These are phyloP conservation scores for Lepraria neglecta DNA, from an alignment of 495 filamentous ascomycete species.

Conservation along the genomic window DNA sequence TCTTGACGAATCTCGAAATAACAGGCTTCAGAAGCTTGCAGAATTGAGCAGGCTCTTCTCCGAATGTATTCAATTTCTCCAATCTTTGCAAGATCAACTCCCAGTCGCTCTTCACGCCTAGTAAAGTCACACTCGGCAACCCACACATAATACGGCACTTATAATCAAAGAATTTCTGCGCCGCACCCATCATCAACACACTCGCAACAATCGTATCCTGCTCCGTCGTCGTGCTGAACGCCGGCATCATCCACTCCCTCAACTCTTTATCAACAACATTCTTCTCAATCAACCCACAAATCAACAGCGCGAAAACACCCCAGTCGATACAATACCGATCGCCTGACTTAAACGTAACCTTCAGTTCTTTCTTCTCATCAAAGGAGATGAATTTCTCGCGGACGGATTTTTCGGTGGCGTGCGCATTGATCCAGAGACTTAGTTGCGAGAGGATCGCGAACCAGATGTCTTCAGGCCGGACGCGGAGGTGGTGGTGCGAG, in stretches of 20 bases:
- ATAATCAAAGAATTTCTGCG: constrained; percentile 41
- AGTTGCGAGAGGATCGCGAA: constrained; percentile 52
- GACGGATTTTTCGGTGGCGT: constrained; percentile 38
- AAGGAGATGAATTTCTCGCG: constrained; percentile 40
- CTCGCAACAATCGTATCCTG: constrained; percentile 33
- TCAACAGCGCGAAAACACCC: constrained; percentile 25
- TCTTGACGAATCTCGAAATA: constrained; percentile 27
- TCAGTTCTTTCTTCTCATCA: constrained; percentile 40
- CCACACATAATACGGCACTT: constrained; percentile 33
- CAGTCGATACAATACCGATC: background rate
- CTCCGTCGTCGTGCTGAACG: constrained; percentile 39
- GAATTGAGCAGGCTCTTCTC: constrained; percentile 34
- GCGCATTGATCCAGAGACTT: constrained; percentile 44
- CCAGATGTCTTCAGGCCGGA: constrained; percentile 60
- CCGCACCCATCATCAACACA: constrained; percentile 41
- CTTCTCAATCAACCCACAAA: constrained; percentile 32
- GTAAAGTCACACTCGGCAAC: constrained; percentile 45
- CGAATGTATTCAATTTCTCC: constrained; percentile 36
- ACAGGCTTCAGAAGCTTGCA: constrained; percentile 28
- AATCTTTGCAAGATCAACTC: constrained; percentile 31
- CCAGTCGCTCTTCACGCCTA: constrained; percentile 42
- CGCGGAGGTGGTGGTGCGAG: constrained; percentile 47
- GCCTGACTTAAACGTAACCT: constrained; percentile 20
- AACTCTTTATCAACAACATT: constrained; percentile 36
- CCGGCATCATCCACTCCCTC: constrained; percentile 38